Evolutionary conservation across 208 protist genomes (phyloP), one percentile per base, ranked within the genome.

Genomic region (Wallacemonas sp.): DNA sequence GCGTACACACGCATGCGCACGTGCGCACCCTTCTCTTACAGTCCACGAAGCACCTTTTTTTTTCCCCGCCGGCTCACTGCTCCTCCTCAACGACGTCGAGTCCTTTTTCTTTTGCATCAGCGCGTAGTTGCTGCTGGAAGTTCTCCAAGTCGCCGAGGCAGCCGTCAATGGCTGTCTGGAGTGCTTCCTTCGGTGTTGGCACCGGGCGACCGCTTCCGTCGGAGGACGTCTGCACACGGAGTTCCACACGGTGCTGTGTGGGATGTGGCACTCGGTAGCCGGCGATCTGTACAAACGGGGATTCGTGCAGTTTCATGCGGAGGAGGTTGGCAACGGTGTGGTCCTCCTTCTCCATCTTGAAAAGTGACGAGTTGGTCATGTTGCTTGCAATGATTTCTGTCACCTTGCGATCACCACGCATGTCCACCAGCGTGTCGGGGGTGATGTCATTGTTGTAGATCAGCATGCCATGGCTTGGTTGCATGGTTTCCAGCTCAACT

Each of bases 381-480:
- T 76, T 89, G 61, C 81, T 91, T 29, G 78, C 80, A 54, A 90
- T 75, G 38, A 86, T 71, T 78, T 95, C 90, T 0, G 74, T 55
- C 48, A 95, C 87, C 70, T 95, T 95, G 55, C 73, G 78, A 62
- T 86, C 81, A 21, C 87, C 90, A 63, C 81, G 81, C 75, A 88
- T 81, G 69, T 95, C 90, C 39, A 95, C 82, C 29, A 95, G 76
- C 61, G 78, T 95, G 44, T 95, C 90, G 3, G 87, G 77, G 2
- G 83, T 88, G 81, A 95, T 95, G 52, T 95, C 90, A 74, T 95
- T 95, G 66, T 92, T 86, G 74, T 91, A 92, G 44, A 93, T 89
- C 53, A 95, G 83, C 90, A 95, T 95, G 50, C 90, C 90, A 84
- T 95, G 90, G 42, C 84, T 71, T 32, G 80, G 66, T 42, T 87